Conservation (phyloP, 208 protist species). For the Tritrichomonas musculus region DNA sequence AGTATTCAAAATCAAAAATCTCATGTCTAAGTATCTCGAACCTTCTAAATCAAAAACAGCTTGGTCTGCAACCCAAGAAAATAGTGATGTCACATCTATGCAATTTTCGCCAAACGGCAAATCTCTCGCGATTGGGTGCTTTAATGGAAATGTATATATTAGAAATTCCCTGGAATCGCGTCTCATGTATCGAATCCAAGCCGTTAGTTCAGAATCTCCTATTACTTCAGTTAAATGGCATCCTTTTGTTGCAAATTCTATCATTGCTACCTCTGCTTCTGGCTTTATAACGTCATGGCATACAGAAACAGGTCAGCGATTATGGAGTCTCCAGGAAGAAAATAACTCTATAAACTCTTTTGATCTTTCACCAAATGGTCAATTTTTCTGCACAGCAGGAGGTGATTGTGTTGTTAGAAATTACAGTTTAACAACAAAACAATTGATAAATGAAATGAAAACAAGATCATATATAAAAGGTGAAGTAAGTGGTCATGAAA, state of each 20-base stretch:
- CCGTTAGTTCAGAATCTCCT: background rate
- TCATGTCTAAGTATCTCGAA: background rate
- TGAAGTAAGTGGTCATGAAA: background rate
- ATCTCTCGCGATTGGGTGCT: background rate
- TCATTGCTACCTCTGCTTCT: background rate
- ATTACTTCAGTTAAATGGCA: constrained; percentile 32
- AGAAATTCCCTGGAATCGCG: background rate
- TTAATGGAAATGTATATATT: constrained; percentile 13
- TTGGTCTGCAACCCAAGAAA: background rate
- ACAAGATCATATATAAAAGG: background rate
- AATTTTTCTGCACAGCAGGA: background rate
- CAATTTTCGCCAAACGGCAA: background rate
- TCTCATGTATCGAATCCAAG: constrained; percentile 26
- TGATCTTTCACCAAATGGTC: background rate
- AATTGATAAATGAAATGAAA: background rate
- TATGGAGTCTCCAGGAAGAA: background rate
- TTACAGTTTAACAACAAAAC: background rate
- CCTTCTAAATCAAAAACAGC: background rate
- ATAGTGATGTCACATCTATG: background rate
- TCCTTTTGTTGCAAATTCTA: background rate
- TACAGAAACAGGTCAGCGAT: background rate
- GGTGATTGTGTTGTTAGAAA: background rate
- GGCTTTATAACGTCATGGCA: background rate
- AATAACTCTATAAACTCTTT: background rate
- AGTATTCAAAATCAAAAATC: too few species aligned